Conservation (phyloP, 306 rosid genomes). For the Abrus precatorius region DNA sequence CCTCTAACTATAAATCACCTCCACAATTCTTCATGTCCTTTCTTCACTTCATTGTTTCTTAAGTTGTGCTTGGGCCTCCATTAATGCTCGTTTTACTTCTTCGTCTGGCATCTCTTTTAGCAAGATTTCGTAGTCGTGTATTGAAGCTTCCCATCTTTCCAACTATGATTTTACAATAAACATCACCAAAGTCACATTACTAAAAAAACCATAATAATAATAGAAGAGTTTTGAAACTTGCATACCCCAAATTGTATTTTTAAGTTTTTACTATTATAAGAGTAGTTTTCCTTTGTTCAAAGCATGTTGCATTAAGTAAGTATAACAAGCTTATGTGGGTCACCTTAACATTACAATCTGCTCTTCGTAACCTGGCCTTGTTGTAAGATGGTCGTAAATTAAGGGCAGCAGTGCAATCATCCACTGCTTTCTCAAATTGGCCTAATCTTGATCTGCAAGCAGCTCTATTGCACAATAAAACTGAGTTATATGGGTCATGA, state of each 20-base stretch:
- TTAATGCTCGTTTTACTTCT: slow-evolving; percentile 58
- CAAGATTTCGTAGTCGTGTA: slow-evolving; percentile 77
- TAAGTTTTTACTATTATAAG: background rate
- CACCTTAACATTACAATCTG: slow-evolving; percentile 89
- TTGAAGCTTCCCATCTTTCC: slow-evolving; percentile 80
- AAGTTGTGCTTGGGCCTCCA: slow-evolving; percentile 61
- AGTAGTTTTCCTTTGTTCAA: background rate
- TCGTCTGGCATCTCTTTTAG: slow-evolving; percentile 62
- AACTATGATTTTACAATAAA: slow-evolving; percentile 57
- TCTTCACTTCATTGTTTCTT: slow-evolving; percentile 51
- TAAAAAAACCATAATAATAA: background rate
- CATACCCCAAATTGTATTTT: background rate
- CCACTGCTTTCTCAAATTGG: slow-evolving; percentile 69
- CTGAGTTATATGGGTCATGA: slow-evolving; percentile 69
- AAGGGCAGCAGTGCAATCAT: slow-evolving; percentile 79
- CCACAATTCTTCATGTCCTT: slow-evolving; percentile 30
- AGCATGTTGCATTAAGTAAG: background rate
- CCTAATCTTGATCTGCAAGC: slow-evolving; percentile 80
- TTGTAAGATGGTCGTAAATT: slow-evolving; percentile 72
- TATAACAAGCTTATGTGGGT: background rate
- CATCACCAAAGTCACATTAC: slow-evolving; percentile 3
- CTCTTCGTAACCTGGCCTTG: slow-evolving; percentile 89
- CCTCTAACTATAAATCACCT: slow-evolving; percentile 8
- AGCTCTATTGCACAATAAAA: slow-evolving; percentile 83
- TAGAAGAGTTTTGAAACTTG: background rate